Evolutionary conservation across 805 yeast genomes (phyloP), one percentile per base, ranked within the genome.

Genomic region (Priceomyces medius): DNA sequence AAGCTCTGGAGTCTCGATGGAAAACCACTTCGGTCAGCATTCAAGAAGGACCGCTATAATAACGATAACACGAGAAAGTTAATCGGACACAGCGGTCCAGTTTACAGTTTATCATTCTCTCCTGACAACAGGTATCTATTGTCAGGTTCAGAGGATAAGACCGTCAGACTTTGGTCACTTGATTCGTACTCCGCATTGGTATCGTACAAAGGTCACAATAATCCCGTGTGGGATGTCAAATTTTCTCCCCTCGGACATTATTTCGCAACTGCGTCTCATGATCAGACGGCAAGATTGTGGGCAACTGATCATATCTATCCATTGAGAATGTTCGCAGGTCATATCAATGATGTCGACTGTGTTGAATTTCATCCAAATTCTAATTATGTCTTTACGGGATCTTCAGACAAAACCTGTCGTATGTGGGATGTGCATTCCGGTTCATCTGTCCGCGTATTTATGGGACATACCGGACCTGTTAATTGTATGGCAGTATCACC

Each of bases 371-470:
- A 93, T 66, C 98, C 99, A 19, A 93, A 93, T 62, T 90, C 97
- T 7, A 85, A 90, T 37, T 93, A 93, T 59, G 81, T 93, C 5
- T 83, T 93, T 56, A 91, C 99, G 0, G 99, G 99, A 5, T 88
- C 96, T 4, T 80, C 90, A 48, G 99, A 93, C 65, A 88, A 89
- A 66, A 88, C 98, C 0, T 85, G 95, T 56, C 76, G 99, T 48
- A 90, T 93, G 97, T 93, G 99, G 99, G 99, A 93, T 62, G 81
- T 93, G 19, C 79, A 82, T 27, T 77, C 82, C 31, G 99, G 99
- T 29, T 83, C 81, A 49, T 81, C 95, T 31, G 97, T 90, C 20
- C 77, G 99, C 47, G 81, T 93, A 7, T 91, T 93, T 61, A 79
- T 88, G 62, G 97, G 97, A 1, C 97, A 90, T 55, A 80, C 89